These are phyloP conservation scores for Adansonia gregorii DNA, from an alignment of 441 rosid species.

Conservation along the genomic window DNA sequence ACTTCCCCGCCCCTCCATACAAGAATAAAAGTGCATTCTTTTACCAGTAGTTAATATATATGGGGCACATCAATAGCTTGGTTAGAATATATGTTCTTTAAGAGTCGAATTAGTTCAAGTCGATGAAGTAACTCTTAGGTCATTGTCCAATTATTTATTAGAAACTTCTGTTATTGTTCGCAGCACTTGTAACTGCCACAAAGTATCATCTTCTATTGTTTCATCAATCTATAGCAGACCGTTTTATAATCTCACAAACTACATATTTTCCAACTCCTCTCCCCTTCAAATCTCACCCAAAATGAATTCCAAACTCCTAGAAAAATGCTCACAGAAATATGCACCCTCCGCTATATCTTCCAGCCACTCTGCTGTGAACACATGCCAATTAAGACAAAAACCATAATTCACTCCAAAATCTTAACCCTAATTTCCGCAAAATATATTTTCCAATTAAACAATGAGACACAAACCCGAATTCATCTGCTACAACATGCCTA, in stretches of 20 bases:
- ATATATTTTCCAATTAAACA: constrained; percentile 9
- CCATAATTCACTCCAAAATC: constrained; percentile 2
- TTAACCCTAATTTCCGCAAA: neutral
- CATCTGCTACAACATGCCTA: constrained; percentile 1
- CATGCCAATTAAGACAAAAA: neutral
- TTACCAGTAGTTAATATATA: neutral
- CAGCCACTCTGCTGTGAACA: neutral
- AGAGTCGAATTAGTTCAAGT: constrained; percentile 10
- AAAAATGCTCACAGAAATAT: neutral
- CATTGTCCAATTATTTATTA: neutral
- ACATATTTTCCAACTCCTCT: neutral
- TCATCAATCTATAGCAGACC: neutral
- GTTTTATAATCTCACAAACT: neutral
- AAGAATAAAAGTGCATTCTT: neutral
- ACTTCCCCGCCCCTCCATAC: neutral
- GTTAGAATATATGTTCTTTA: constrained; percentile 12
- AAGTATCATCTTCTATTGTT: neutral
- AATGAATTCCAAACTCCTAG: neutral
- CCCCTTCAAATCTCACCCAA: constrained; percentile 5
- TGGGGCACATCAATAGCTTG: neutral
- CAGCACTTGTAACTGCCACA: constrained; percentile 1
- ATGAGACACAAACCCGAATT: neutral
- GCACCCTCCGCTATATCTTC: constrained; percentile 5
- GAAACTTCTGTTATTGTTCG: neutral
- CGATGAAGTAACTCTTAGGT: neutral